Conservation (phyloP, 371 early-diverging fungal species). For the Lichtheimia ramosa region DNA sequence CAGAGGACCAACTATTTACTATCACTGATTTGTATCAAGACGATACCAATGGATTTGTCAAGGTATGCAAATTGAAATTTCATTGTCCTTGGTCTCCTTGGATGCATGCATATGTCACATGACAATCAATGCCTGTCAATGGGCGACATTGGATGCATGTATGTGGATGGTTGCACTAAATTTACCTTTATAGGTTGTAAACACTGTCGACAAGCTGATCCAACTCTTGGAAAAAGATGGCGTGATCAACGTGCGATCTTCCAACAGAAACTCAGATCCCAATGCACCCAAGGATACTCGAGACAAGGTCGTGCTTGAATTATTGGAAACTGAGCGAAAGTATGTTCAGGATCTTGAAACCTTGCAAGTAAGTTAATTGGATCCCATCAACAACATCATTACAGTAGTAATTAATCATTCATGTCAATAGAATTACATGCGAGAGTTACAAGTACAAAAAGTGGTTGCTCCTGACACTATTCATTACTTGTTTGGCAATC, state of each 20-base stretch:
- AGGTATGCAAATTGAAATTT: conserved; percentile 58
- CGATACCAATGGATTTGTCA: conserved; percentile 94
- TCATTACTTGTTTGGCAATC: conserved; percentile 87
- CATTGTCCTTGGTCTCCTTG: not conserved
- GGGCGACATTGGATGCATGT: not conserved
- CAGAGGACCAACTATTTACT: conserved; percentile 81
- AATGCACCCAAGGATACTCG: conserved; percentile 78
- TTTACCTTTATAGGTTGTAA: conserved; percentile 43
- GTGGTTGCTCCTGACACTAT: conserved; percentile 72
- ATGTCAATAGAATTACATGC: conserved; percentile 51
- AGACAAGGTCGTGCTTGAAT: conserved; percentile 82
- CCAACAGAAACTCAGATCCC: conserved; percentile 53
- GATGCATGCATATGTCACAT: not conserved
- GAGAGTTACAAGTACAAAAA: conserved; percentile 55
- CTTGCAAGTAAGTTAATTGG: conserved; percentile 60
- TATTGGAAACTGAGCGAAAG: conserved; percentile 90
- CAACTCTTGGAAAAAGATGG: conserved; percentile 71
- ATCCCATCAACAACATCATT: no score
- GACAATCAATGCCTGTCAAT: not conserved
- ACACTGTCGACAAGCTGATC: conserved; percentile 70
- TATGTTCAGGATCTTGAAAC: conserved; percentile 90
- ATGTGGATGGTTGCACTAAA: not conserved
- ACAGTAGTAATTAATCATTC: not conserved
- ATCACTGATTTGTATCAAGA: conserved; percentile 89
- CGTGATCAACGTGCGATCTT: conserved; percentile 51